These are phyloP conservation scores for Artemisia tridentata DNA, from an alignment of 129 eudicot genomes.

Conservation along the genomic window DNA sequence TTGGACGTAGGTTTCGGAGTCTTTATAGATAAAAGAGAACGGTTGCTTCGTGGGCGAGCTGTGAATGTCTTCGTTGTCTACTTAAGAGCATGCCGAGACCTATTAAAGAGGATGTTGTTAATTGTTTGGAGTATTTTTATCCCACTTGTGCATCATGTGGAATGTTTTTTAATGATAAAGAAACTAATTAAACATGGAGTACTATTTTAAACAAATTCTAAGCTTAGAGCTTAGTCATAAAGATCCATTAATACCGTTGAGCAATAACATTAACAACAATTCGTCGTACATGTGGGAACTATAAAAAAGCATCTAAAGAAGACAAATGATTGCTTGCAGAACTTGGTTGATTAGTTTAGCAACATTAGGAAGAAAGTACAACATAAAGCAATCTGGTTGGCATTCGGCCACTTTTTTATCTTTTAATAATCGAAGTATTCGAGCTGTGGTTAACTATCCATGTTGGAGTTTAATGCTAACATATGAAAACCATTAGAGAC, in stretches of 20 bases:
- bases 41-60: not conserved
- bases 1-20: not conserved
- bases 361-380: not conserved
- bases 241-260: not conserved
- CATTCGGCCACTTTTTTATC: not conserved
- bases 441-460: too few species aligned
- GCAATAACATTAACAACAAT: not conserved
- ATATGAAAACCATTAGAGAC: too few species aligned
- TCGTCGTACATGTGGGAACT: not conserved
- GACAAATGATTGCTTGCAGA: not conserved
- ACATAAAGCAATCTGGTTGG: slow-evolving; percentile 14
- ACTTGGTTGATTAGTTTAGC: slow-evolving; percentile 11
- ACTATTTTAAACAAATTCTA: not conserved
- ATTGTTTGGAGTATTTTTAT: not conserved
- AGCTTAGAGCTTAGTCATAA: not conserved
- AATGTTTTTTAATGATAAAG: too few species aligned
- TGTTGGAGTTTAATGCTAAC: too few species aligned
- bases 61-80: slow-evolving; percentile 3
- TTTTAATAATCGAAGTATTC: not conserved
- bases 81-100: not conserved
- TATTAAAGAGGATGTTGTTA: not conserved
- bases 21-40: not conserved
- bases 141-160: slow-evolving; percentile 1
- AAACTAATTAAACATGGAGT: not conserved
- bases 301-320: not conserved